Base-by-base conservation (phyloP, 441 rosid species). In the Breynia disticha region DNA sequence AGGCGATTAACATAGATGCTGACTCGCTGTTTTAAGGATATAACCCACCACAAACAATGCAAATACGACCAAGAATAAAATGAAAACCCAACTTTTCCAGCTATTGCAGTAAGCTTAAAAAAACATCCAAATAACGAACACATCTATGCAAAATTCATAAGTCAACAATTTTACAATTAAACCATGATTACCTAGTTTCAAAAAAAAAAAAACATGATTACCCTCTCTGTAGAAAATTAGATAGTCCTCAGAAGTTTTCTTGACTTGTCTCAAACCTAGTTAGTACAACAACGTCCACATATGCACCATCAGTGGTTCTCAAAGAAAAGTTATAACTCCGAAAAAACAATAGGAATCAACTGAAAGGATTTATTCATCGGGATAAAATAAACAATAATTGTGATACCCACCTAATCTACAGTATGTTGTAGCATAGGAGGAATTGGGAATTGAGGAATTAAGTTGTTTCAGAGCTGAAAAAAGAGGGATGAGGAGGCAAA, bases 181-280 rank as follows among this genome's bases (percentile, higher is more conserved):
- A n/a, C n/a, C n/a, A n/a, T n/a, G n/a, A n/a, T n/a, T n/a, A n/a
- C n/a, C n/a, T n/a, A n/a, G n/a, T n/a, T n/a, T n/a, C n/a, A n/a
- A n/a, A n/a, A n/a, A n/a, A n/a, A n/a, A n/a, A 17, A 61, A 55
- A 51, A 17, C 63, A 51, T 41, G 45, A 66, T 66, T 67, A 94
- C 99, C 90, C 99, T 81, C 72, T 94, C 99, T 19, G 99, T 87
- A 38, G 97, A 94, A 72, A 94, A 94, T 56, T 89, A 75, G 63
- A 94, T 94, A 43, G 96, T 94, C 66, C 99, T 78, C 99, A 94
- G 89, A 71, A 94, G 74, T 75, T 94, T 94, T 59, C 99, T 67
- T 94, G 99, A 72, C 97, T 94, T 48, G 99, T 94, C 72, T 94
- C 97, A 74, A 94, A 94, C 50, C 99, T 97, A 72, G 99, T 94